Base-by-base conservation (phyloP, 2,329 filamentous ascomycete species). In the Fusarium subtropicale region DNA sequence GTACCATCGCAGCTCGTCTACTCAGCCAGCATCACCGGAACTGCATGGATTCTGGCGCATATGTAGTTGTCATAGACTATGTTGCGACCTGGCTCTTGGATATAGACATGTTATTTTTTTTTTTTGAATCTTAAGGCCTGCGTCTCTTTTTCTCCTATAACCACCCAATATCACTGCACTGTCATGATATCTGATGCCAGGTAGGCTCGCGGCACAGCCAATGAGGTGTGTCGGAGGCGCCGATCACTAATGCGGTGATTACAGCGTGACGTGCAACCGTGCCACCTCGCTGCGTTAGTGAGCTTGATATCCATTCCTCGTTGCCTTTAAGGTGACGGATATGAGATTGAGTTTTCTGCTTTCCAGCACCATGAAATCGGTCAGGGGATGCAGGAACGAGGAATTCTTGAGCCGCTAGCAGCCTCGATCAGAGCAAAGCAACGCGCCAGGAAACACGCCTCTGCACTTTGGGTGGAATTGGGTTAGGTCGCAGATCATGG, bases 321-420 rank as follows among this genome's bases (percentile, higher is more conserved):
- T 46, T 38, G 39, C 13, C 46, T 20, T 44, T 51, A 41, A 66
- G 48, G 41, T 31, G 24, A 34, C 52, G 26, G 56, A 20, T 47
- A 46, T 36, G 24, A 69, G 24, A 52, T 44, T 50, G 16, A 34
- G 56, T 52, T 56, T 52, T 39, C 44, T 51, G 24, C 39, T 47
- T 64, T 20, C 41, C 48, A 53, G 39, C 38, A 42, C 52, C 59
- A 44, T 56, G 41, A 60, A 50, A 47, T 41, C 48, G 51, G 42
- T 33, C 55, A 44, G 39, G 50, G 38, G 45, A 74, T 67, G 71
- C 71, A 73, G 66, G 71, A 71, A 71, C 71, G 50, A 47, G 57
- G 55, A 41, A 56, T 42, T 54, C 33, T 51, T 26, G 31, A 51
- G 58, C 60, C 62, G 39, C 55, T 57, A 55, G 46, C 30, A 52